Evolutionary conservation across 345 rosid genomes (phyloP), one percentile per base, ranked within the genome.

Genomic region (Cardamine resedifolia): DNA sequence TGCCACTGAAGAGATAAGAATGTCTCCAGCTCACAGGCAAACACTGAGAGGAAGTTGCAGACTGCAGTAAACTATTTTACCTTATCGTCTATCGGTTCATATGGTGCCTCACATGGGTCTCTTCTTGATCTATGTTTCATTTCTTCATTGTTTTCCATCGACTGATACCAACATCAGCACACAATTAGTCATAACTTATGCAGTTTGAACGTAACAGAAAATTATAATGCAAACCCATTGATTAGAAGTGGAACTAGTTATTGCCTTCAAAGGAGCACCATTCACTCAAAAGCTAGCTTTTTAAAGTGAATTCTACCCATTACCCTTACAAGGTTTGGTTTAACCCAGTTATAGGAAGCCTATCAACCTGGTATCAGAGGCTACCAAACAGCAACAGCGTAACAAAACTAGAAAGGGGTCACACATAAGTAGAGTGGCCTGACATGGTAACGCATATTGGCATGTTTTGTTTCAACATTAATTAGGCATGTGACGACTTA

Each of bases 121-220:
- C 88, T 84, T 83, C 85, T 88, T 76, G 93, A 83, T 85, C 80
- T 84, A 71, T 77, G 83, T 74, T 73, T 91, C 84, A 79, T 78
- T 77, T 87, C 90, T 74, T 91, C 98, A 61, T 91, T 89, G 79
- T 85, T 80, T 70, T 89, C 93, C 36, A 71, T 56, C 28, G 91
- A 83, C 99, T 95, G 81, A 81, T 70, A 73, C 60, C 67, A 76
- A 58, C 41, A 34, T 34, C 50, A 59, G 47, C 68, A 73, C 20
- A 47, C 59, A 27, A 43, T 67, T 53, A 71, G 71, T 56, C 51
- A 70, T 18, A 52, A 57, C 48, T 55, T 57, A 56, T 64, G 30
- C 28, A 57, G 53, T 38, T 38, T 70, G 16, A 36, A 38, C 39
- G 19, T 34, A 45, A 9, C 3, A 20, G 38, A 53, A 68, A 4